Evolutionary conservation across 75 land plant species (phyloP).

Genomic region (Isoetes taiwanensis): DNA sequence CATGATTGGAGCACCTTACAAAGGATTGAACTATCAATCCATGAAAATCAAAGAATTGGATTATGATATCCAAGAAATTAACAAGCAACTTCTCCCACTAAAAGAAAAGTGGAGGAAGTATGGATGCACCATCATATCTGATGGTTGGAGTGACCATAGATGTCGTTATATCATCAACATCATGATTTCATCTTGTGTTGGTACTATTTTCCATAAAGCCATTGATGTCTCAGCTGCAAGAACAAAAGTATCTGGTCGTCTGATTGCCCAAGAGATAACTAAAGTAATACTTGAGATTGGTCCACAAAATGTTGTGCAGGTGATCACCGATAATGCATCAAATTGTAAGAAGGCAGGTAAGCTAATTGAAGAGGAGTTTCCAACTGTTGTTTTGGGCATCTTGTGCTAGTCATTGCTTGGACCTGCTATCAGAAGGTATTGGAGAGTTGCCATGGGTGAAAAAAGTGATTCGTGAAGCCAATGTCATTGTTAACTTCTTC

Average conservation of each 20-base stretch:
- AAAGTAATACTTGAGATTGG: slow-evolving; percentile 36
- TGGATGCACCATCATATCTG: slow-evolving; percentile 25
- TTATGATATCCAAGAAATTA: too few species aligned
- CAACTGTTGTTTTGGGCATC: slow-evolving; percentile 43
- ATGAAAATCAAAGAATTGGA: too few species aligned
- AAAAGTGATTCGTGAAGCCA: too few species aligned
- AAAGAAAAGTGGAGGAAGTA: slow-evolving; percentile 18
- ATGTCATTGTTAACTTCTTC: too few species aligned
- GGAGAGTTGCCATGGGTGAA: slow-evolving; percentile 20
- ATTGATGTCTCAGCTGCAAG: slow-evolving; percentile 22
- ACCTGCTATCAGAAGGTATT: slow-evolving; percentile 36
- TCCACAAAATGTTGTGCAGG: slow-evolving; percentile 40
- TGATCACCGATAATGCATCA: slow-evolving; percentile 31
- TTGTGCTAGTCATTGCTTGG: slow-evolving; percentile 34
- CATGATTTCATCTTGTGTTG: slow-evolving; percentile 20
- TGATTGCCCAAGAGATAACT: too few species aligned
- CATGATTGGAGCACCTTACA: too few species aligned
- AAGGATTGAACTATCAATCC: too few species aligned
- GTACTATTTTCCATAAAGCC: slow-evolving; percentile 19
- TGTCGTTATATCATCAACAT: slow-evolving; percentile 21
- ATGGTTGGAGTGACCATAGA: slow-evolving; percentile 26
- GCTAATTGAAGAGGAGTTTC: slow-evolving; percentile 26
- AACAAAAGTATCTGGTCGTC: slow-evolving; percentile 15
- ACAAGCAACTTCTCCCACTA: not conserved
- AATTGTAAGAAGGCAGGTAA: slow-evolving; percentile 23